Conservation (phyloP, 2,329 filamentous ascomycete genomes). For the Clonostachys rosea region DNA sequence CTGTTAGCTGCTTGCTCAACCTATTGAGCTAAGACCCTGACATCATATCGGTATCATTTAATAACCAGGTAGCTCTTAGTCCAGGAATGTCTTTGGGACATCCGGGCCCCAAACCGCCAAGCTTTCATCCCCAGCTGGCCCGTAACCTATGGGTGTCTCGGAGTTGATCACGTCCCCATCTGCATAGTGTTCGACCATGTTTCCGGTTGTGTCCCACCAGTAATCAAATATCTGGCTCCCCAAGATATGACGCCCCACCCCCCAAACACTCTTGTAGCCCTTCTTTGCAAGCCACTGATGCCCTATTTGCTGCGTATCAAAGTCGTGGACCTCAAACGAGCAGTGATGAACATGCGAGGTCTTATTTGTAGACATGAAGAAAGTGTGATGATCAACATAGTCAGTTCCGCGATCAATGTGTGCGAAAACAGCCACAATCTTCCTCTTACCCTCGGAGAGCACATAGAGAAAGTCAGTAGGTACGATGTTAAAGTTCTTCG, state of each 20-base stretch:
- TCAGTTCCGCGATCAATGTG: background rate
- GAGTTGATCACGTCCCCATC: constrained; percentile 57
- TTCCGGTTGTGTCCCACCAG: constrained; percentile 10
- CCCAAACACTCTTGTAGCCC: constrained; percentile 64
- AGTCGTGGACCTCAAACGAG: constrained; percentile 67
- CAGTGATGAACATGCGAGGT: constrained; percentile 60
- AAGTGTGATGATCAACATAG: constrained; percentile 22
- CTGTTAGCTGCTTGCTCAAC: no score
- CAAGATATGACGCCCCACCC: constrained; percentile 65
- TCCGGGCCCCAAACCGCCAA: constrained; percentile 11
- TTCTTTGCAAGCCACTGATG: constrained; percentile 64
- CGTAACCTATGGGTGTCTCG: constrained; percentile 26
- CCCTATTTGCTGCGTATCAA: constrained; percentile 65
- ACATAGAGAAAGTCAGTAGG: background rate
- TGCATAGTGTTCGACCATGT: constrained; percentile 44
- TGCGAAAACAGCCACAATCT: background rate
- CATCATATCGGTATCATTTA: no score
- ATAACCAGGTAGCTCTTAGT: no score
- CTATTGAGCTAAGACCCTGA: no score
- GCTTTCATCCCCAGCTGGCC: constrained; percentile 1
- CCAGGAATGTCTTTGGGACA: no score
- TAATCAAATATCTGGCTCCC: constrained; percentile 62
- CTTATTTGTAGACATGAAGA: constrained; percentile 41
- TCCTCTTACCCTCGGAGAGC: background rate
- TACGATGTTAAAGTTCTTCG: background rate